Conservation (phyloP, 352 stramenopile genomes). For the Phytophthora sp. region DNA sequence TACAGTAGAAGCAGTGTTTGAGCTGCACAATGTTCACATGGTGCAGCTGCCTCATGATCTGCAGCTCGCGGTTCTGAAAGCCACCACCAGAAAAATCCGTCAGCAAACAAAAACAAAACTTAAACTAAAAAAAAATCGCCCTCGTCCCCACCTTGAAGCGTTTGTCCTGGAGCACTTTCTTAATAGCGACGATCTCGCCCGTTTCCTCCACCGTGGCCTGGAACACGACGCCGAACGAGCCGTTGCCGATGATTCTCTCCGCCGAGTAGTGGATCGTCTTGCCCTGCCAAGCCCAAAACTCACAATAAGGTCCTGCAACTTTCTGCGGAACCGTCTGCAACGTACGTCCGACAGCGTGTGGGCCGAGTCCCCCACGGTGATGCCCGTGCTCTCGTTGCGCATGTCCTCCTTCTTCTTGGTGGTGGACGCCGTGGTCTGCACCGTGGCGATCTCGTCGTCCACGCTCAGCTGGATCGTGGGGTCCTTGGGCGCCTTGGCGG, state of each 20-base stretch:
- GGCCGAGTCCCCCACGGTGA: conserved; percentile 80
- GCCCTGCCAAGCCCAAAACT: conserved; percentile 48
- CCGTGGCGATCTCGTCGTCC: conserved; percentile 44
- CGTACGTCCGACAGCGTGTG: conserved; percentile 84
- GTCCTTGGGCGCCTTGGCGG: conserved; percentile 17
- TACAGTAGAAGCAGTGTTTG: conserved; percentile 99
- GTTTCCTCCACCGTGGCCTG: conserved; percentile 97
- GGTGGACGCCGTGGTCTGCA: conserved; percentile 45
- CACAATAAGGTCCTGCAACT: background rate
- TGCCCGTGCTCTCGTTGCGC: conserved; percentile 86
- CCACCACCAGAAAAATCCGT: conserved; percentile 8
- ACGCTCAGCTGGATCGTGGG: conserved; percentile 22
- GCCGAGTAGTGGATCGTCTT: conserved; percentile 96
- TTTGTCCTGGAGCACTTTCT: conserved; percentile 99
- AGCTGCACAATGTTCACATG: conserved; percentile 99
- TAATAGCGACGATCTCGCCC: conserved; percentile 99
- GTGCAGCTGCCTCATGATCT: conserved; percentile 99
- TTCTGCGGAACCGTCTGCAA: too few species aligned
- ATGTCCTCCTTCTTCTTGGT: conserved; percentile 81
- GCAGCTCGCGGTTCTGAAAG: conserved; percentile 96
- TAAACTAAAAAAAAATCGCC: background rate
- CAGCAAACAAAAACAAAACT: conserved; percentile 1
- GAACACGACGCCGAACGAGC: conserved; percentile 99
- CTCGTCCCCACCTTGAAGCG: conserved; percentile 93
- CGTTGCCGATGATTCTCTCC: conserved; percentile 99